Base-by-base conservation (phyloP, 1,284 basidiomycete species). In the Limonomyces culmigenus region DNA sequence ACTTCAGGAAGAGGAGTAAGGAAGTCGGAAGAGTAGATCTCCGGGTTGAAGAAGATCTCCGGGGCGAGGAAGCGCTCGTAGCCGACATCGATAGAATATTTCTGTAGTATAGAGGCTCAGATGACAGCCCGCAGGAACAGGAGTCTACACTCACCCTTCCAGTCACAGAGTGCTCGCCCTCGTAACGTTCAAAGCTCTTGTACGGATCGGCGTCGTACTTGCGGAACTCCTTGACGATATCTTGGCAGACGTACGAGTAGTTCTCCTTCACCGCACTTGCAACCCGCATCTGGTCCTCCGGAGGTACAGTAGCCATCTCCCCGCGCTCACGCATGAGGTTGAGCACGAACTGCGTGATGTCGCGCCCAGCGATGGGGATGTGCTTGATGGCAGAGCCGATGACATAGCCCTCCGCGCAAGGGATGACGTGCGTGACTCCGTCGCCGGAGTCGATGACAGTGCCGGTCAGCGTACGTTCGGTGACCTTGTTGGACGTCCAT, bases 31-130 rank as follows among this genome's bases (percentile, higher is more conserved):
- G 87, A 93, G 55, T 85, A 88, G 48, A 99, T 96, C 55, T 98
- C 95, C 17, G 95, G 95, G 58, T 99, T 92, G 79, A 99, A 98
- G 87, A 98, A 91, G 63, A 95, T 98, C 59, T 98, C 95, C 10
- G 95, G 95, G n/a, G 93, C 95, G 59, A 96, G 89, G 54, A 96
- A 99, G n/a, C 95, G 80, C 55, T 99, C 95, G 2, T 88, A 89
- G 18, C 93, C 95, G 38, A 98, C 88, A 66, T 95, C 96, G 70
- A 98, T 96, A 20, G 71, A 74, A 32, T 95, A 81, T 2, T 95
- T 95, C 50, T 98, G 93, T 2, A 95, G 95, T 46, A 92, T 89
- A 36, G 87, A n/a, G n/a, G n/a, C n/a, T n/a, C n/a, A n/a, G 93
- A 56, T 98, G 98, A 54, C 66, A 91, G 61, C 98, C 95, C 4